A percentile compares a stretch with the other conserved stretches of the same genome.
Evolutionary conservation across 768 basidiomycete genomes (phyloP).

Genomic region (Russula earlei): DNA sequence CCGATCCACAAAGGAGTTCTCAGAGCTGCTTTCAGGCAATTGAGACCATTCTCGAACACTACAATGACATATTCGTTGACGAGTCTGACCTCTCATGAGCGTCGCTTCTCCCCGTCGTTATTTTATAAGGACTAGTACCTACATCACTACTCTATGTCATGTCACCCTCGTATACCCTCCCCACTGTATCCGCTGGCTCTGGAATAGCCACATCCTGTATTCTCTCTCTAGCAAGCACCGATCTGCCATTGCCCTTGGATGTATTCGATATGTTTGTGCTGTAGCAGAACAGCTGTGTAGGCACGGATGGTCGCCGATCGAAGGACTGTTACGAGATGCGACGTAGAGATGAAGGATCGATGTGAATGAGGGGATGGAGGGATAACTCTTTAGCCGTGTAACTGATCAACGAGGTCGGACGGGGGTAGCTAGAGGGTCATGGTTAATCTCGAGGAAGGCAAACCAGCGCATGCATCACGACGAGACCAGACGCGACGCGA

Average conservation of each 20-base stretch:
- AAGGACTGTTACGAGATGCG: background rate
- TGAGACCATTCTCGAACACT: conserved; percentile 91
- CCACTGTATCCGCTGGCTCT: conserved; percentile 6
- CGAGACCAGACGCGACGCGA: background rate
- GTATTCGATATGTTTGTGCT: conserved; percentile 6
- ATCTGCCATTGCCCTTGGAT: background rate
- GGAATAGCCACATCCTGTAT: conserved; percentile 13
- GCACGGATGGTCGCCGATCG: background rate
- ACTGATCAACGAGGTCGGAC: background rate
- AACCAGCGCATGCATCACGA: background rate
- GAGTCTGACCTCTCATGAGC: conserved; percentile 44
- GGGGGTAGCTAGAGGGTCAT: background rate
- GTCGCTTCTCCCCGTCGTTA: conserved; percentile 21
- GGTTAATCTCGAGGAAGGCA: too few relatives aligned
- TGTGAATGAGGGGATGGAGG: background rate
- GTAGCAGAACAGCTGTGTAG: background rate
- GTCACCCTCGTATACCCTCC: conserved; percentile 13
- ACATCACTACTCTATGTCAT: conserved; percentile 17
- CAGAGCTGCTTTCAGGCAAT: conserved; percentile 54
- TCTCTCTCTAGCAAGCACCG: conserved; percentile 9
- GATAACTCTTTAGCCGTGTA: background rate
- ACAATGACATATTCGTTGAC: conserved; percentile 94
- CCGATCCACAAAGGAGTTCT: background rate
- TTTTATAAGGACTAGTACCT: conserved; percentile 15
- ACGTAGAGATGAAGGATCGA: background rate